Percentiles rank a stretch among this genome's conserved stretches.
Evolutionary conservation across 768 basidiomycete genomes (phyloP).

Genomic region (Amanita polypyramis): DNA sequence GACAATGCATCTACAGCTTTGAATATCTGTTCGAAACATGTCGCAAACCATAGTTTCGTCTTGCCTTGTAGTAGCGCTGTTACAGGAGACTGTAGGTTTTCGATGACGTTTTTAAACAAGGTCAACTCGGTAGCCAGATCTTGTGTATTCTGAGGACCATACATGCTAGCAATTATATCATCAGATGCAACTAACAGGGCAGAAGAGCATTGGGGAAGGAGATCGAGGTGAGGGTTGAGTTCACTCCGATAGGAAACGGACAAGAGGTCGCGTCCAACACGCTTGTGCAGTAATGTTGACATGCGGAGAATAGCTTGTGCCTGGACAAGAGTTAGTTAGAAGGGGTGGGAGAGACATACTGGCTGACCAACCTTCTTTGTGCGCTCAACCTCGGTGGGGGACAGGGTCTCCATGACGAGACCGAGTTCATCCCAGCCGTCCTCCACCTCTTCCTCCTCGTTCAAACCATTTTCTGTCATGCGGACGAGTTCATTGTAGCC

Average conservation of each 20-base stretch:
- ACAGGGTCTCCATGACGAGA: constrained; percentile 33
- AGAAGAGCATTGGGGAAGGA: constrained; percentile 38
- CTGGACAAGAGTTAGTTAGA: constrained; percentile 23
- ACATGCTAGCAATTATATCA: constrained; percentile 57
- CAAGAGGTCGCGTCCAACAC: constrained; percentile 42
- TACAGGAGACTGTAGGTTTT: constrained; percentile 23
- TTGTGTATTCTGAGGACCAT: constrained; percentile 46
- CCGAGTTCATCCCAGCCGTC: constrained; percentile 64
- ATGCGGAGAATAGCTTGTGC: constrained; percentile 51
- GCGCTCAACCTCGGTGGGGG: constrained; percentile 39
- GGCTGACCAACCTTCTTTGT: constrained; percentile 40
- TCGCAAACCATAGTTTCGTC: constrained; percentile 46
- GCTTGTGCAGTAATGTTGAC: constrained; percentile 51
- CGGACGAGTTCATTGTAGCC: constrained; percentile 45
- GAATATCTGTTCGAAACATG: constrained; percentile 53
- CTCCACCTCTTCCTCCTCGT: constrained; percentile 22
- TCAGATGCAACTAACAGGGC: constrained; percentile 46
- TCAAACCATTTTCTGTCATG: constrained; percentile 34
- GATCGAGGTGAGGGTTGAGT: constrained; percentile 32
- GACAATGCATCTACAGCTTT: constrained; percentile 23
- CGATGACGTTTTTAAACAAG: constrained; percentile 25
- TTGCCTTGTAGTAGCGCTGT: constrained; percentile 16
- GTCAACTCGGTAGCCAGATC: constrained; percentile 30
- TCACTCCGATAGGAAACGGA: constrained; percentile 14
- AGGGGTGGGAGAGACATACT: not conserved